Conservation (phyloP, 2,329 filamentous ascomycete species). For the Alternaria sp. region DNA sequence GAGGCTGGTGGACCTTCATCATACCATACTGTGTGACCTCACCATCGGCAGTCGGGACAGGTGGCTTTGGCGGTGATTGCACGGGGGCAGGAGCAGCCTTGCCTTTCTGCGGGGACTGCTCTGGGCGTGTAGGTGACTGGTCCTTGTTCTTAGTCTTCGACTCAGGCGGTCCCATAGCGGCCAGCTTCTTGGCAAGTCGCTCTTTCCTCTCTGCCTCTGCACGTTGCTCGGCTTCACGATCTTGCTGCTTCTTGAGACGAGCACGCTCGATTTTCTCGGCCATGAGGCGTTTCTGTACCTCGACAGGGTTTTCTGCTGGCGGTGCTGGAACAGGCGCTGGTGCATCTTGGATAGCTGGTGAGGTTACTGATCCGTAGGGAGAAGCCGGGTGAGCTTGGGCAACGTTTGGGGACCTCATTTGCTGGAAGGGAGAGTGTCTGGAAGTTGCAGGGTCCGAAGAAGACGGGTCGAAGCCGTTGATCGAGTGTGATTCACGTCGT, state of each 20-base stretch:
- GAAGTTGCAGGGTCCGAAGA: constrained; percentile 29
- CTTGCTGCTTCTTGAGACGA: constrained; percentile 69
- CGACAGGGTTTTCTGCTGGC: constrained; percentile 67
- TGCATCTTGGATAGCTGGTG: constrained; percentile 34
- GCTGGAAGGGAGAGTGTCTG: constrained; percentile 34
- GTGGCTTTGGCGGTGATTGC: constrained; percentile 64
- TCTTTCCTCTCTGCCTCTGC: constrained; percentile 77
- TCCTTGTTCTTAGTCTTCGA: constrained; percentile 49
- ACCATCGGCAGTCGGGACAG: constrained; percentile 65
- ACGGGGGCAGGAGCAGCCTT: constrained; percentile 48
- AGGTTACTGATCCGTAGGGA: constrained; percentile 46
- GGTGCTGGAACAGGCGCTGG: constrained; percentile 42
- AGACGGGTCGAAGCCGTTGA: constrained; percentile 38
- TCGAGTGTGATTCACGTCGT: constrained; percentile 42
- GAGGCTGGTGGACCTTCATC: constrained; percentile 69
- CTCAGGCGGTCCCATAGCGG: constrained; percentile 68
- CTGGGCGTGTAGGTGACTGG: constrained; percentile 46
- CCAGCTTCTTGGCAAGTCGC: constrained; percentile 76
- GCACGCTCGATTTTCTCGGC: constrained; percentile 74
- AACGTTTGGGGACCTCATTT: constrained; percentile 42
- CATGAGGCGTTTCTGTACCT: constrained; percentile 76
- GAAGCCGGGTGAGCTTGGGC: constrained; percentile 47
- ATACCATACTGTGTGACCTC: constrained; percentile 68
- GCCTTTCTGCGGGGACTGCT: constrained; percentile 56
- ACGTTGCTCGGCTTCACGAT: constrained; percentile 67